phyloP scores from a whole-genome alignment of 2,329 filamentous ascomycete genomes.

The Acephala macrosclerotiorum region DNA sequence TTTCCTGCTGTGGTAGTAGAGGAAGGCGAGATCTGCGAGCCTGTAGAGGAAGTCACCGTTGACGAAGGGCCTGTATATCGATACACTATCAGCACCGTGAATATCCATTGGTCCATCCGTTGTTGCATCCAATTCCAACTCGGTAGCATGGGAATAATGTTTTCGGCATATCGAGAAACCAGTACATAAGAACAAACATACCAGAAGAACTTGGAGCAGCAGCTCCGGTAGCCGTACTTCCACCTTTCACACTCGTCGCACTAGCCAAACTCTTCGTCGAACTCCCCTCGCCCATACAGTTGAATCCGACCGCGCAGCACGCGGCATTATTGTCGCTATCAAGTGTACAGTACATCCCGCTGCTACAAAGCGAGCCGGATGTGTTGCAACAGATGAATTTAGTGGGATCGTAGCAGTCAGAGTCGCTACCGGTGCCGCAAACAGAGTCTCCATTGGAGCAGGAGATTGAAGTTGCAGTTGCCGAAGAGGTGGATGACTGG shows the following conservation, averaged over 20 bases:
- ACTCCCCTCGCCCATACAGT: constrained; percentile 12
- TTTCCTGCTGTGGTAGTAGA: constrained; percentile 7
- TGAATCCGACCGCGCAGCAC: constrained; percentile 13
- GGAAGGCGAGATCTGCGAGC: not conserved
- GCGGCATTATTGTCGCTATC: constrained; percentile 13
- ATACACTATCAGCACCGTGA: not conserved
- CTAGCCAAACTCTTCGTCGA: constrained; percentile 8
- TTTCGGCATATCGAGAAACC: not conserved
- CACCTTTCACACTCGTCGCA: constrained; percentile 7
- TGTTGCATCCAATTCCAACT: not conserved
- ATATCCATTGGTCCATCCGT: not conserved
- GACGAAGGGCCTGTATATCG: not conserved
- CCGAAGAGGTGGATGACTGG: not conserved
- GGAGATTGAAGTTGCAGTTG: constrained; percentile 5
- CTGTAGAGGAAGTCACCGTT: not conserved
- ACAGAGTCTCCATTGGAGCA: constrained; percentile 11
- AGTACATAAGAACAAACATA: not conserved
- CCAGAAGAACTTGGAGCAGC: not conserved
- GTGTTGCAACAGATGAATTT: constrained; percentile 16
- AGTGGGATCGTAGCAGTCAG: constrained; percentile 15
- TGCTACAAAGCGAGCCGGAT: constrained; percentile 11
- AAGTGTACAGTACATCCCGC: constrained; percentile 10
- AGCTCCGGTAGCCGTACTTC: not conserved
- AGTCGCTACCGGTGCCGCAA: constrained; percentile 5
- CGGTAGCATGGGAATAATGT: too few relatives aligned